Evolutionary conservation across 345 rosid genomes (phyloP).

Genomic region (Nasturtium officinale): DNA sequence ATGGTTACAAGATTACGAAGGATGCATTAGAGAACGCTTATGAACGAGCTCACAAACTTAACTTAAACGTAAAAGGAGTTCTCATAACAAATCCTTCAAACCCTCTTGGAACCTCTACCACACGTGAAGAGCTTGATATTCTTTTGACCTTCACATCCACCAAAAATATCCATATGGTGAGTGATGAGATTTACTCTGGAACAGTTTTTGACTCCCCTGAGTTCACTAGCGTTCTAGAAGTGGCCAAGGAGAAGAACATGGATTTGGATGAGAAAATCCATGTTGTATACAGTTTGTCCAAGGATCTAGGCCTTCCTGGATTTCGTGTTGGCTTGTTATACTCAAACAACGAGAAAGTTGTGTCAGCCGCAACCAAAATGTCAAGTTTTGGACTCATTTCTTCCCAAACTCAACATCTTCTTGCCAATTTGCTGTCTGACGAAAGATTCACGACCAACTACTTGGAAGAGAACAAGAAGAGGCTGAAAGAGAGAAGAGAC

Average conservation of each 20-base stretch:
- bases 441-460: conserved; percentile 58
- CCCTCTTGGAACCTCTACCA: conserved; percentile 80
- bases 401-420: conserved; percentile 76
- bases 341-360: conserved; percentile 61
- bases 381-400: conserved; percentile 90
- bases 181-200: conserved; percentile 85
- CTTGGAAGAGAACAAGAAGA: conserved; percentile 56
- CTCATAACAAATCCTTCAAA: conserved; percentile 88
- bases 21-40: conserved; percentile 71
- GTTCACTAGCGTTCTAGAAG: conserved; percentile 63
- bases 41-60: conserved; percentile 51
- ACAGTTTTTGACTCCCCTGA: conserved; percentile 64
- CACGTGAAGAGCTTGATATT: conserved; percentile 54
- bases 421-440: conserved; percentile 64
- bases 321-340: conserved; percentile 86
- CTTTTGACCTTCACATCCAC: conserved; percentile 54
- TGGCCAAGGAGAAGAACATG: conserved; percentile 47
- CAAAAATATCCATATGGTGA: conserved; percentile 61
- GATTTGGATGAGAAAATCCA: conserved; percentile 54
- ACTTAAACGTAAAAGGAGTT: conserved; percentile 67
- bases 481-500: conserved; percentile 61
- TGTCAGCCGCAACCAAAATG: conserved; percentile 81
- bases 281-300: conserved; percentile 79
- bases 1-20: conserved; percentile 57
- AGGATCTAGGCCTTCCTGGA: conserved; percentile 88